Percentiles rank a stretch among this genome's conserved stretches.
phyloP scores from a whole-genome alignment of 805 yeast genomes.

The Zygosaccharomyces kombuchaensis region DNA sequence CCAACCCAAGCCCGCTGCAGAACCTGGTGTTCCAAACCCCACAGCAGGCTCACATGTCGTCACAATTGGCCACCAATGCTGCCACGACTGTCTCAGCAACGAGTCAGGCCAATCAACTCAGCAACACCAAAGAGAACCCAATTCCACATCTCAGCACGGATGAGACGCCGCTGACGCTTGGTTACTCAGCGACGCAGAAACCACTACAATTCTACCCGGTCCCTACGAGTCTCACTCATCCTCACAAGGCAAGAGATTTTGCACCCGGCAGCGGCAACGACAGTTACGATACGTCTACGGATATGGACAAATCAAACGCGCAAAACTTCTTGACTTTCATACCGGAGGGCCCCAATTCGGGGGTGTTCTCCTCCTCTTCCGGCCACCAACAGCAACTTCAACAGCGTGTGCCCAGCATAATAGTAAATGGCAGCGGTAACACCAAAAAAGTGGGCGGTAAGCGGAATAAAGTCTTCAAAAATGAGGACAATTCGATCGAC shows the following conservation, averaged over 20 bases:
- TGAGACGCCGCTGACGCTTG: slow-evolving; percentile 20
- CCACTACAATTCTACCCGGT: slow-evolving; percentile 33
- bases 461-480: slow-evolving; percentile 7
- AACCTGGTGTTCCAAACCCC: slow-evolving; percentile 34
- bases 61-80: slow-evolving; percentile 8
- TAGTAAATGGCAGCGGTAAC: slow-evolving; percentile 26
- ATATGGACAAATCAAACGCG: slow-evolving; percentile 25
- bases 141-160: slow-evolving; percentile 8
- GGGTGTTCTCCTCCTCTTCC: slow-evolving; percentile 5
- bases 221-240: slow-evolving; percentile 23
- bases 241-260: slow-evolving; percentile 11
- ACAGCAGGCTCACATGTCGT: slow-evolving; percentile 21
- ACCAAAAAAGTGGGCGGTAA: slow-evolving; percentile 4
- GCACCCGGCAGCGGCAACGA: slow-evolving; percentile 8
- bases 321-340: slow-evolving; percentile 18
- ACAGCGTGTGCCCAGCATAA: slow-evolving; percentile 16
- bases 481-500: slow-evolving; percentile 4
- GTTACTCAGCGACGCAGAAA: slow-evolving; percentile 33
- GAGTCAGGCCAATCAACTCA: slow-evolving; percentile 4
- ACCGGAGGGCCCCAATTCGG: slow-evolving; percentile 19
- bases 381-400: slow-evolving; percentile 7
- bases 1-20: slow-evolving; percentile 34
- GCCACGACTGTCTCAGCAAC: slow-evolving; percentile 16
- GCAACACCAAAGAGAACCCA: slow-evolving; percentile 9
- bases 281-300: slow-evolving; percentile 29